Evolutionary conservation across 2,329 filamentous ascomycete species (phyloP).

Genomic region (Cytospora chrysosperma): DNA sequence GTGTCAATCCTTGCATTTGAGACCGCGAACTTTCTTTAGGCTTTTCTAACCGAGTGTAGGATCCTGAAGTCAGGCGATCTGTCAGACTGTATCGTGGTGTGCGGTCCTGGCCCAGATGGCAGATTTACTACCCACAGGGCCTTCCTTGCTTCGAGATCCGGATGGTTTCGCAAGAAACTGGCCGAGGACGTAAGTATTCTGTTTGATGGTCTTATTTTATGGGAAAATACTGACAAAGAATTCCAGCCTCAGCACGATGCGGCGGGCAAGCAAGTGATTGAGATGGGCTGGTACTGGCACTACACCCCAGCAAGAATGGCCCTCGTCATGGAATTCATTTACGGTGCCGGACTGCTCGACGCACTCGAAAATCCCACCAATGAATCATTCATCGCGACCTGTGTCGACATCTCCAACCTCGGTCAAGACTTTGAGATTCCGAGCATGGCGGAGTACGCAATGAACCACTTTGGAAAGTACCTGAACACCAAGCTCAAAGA

Average conservation of each 20-base stretch:
- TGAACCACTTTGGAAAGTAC: not conserved
- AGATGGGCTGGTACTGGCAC: not conserved
- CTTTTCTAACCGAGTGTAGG: not conserved
- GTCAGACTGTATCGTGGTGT: not conserved
- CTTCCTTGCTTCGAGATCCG: not conserved
- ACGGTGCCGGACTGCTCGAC: not conserved
- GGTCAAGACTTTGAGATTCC: slow-evolving; percentile 4
- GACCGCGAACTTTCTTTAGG: not conserved
- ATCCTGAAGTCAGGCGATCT: not conserved
- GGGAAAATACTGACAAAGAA: too few species aligned
- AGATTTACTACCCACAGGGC: not conserved
- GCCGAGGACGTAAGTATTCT: not conserved
- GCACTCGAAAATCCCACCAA: not conserved
- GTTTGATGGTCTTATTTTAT: not conserved
- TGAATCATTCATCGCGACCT: not conserved
- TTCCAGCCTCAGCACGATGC: not conserved
- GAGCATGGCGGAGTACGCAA: not conserved
- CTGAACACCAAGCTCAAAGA: not conserved
- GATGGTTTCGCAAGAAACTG: not conserved
- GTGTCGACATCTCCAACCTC: not conserved
- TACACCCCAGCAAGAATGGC: fast-evolving
- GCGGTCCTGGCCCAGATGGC: too few species aligned
- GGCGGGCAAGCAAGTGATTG: not conserved
- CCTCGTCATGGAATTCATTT: not conserved
- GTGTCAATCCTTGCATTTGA: not conserved